Evolutionary conservation across 768 basidiomycete genomes (phyloP).

Genomic region (Suillus paluster): DNA sequence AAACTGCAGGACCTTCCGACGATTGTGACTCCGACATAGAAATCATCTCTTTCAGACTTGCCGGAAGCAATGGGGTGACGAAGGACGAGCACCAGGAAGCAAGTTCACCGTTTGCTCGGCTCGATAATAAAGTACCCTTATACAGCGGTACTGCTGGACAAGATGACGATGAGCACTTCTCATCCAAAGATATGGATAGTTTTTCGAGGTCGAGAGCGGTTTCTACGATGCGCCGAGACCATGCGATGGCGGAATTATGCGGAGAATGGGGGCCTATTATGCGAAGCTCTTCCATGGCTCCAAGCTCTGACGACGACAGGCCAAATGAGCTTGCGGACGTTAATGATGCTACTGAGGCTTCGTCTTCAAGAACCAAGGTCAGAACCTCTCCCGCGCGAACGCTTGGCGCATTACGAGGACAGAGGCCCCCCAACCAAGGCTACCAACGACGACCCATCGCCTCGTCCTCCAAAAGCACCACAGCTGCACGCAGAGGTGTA

Average conservation of each 20-base stretch:
- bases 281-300: background rate
- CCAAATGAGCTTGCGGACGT: background rate
- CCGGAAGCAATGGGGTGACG: background rate
- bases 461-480: background rate
- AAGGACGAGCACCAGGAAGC: background rate
- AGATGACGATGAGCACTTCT: background rate
- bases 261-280: background rate
- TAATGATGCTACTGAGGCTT: background rate
- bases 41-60: conserved; percentile 13
- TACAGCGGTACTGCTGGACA: background rate
- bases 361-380: background rate
- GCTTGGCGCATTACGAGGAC: background rate
- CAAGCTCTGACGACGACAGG: conserved; percentile 2
- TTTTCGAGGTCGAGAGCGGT: background rate
- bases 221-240: background rate
- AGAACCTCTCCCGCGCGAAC: background rate
- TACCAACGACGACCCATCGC: background rate
- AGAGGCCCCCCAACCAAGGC: background rate
- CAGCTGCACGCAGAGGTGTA: background rate
- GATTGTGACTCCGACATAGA: conserved; percentile 18
- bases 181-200: background rate
- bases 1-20: background rate
- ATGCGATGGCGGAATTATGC: conserved; percentile 2
- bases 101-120: background rate
- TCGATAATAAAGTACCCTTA: background rate